Percentiles rank a stretch among this genome's conserved stretches.
Evolutionary conservation across 2,329 filamentous ascomycete species (phyloP).

Genomic region (Fusarium pseudocircinatum): DNA sequence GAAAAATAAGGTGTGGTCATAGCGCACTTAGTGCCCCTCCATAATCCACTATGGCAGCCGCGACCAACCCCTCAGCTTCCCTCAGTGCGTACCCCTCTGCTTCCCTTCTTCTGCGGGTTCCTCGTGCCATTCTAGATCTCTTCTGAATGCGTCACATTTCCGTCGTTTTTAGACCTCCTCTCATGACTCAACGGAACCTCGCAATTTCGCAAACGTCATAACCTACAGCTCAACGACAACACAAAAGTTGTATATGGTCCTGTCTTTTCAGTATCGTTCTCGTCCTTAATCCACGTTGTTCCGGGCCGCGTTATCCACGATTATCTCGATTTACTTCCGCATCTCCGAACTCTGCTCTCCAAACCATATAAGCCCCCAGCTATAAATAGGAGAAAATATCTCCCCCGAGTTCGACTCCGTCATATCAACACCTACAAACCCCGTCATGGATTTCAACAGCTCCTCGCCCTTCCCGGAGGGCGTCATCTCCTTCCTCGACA

Average conservation of each 20-base stretch:
- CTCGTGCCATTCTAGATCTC: slow-evolving; percentile 17
- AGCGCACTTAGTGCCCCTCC: slow-evolving; percentile 46
- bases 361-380: background rate
- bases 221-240: background rate
- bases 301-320: slow-evolving; percentile 5
- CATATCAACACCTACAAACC: background rate
- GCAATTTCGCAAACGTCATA: slow-evolving; percentile 2
- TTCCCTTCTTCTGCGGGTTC: slow-evolving; percentile 6
- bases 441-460: slow-evolving; percentile 71
- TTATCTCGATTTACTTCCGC: slow-evolving; percentile 24
- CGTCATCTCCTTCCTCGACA: slow-evolving; percentile 84
- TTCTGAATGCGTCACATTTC: slow-evolving; percentile 33
- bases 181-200: slow-evolving; percentile 9
- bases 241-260: background rate
- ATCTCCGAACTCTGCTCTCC: slow-evolving; percentile 14
- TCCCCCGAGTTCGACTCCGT: background rate
- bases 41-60: slow-evolving; percentile 37
- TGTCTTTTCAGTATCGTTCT: slow-evolving; percentile 3
- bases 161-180: background rate
- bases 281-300: background rate
- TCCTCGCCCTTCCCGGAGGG: slow-evolving; percentile 76
- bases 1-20: slow-evolving; percentile 47
- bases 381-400: background rate
- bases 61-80: slow-evolving; percentile 29
- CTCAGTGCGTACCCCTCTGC: slow-evolving; percentile 18